phyloP scores from a whole-genome alignment of 805 yeast genomes.

The Kuraishia capsulata region DNA sequence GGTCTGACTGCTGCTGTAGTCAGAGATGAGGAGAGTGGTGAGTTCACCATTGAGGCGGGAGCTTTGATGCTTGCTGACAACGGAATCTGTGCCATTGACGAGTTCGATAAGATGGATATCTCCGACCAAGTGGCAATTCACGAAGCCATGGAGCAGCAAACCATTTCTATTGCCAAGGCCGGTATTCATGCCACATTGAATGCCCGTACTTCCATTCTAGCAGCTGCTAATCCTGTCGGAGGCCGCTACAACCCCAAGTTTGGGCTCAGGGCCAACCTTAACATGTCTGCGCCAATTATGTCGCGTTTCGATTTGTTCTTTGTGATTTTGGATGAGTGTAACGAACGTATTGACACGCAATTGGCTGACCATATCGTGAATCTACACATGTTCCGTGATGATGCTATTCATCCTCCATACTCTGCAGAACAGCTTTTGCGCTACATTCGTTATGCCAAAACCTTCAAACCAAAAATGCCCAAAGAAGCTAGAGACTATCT shows the following conservation, averaged over 20 bases:
- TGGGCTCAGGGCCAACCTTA: slow-evolving; percentile 76
- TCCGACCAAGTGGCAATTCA: slow-evolving; percentile 96
- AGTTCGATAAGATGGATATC: slow-evolving; percentile 95
- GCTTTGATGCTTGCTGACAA: slow-evolving; percentile 97
- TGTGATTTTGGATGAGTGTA: slow-evolving; percentile 90
- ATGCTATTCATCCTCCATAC: slow-evolving; percentile 83
- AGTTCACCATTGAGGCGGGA: slow-evolving; percentile 96
- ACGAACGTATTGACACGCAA: slow-evolving; percentile 81
- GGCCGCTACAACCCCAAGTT: slow-evolving; percentile 89
- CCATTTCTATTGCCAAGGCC: slow-evolving; percentile 96
- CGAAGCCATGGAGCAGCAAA: slow-evolving; percentile 99
- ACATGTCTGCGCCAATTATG: slow-evolving; percentile 98
- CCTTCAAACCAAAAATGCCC: slow-evolving; percentile 85
- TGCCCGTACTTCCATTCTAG: slow-evolving; percentile 92
- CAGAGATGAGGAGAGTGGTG: slow-evolving; percentile 95
- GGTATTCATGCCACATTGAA: slow-evolving; percentile 97
- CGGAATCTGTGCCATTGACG: slow-evolving; percentile 97
- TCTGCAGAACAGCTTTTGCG: slow-evolving; percentile 81
- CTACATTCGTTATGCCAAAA: slow-evolving; percentile 84
- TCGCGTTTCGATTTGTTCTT: slow-evolving; percentile 94
- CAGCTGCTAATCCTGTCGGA: slow-evolving; percentile 99
- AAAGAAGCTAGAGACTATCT: slow-evolving; percentile 70
- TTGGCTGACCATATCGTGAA: slow-evolving; percentile 90
- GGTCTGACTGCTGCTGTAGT: slow-evolving; percentile 98
- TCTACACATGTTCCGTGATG: slow-evolving; percentile 84